phyloP scores from a whole-genome alignment of 1,139 yeast genomes.

The Saccharomyces hybrid region DNA sequence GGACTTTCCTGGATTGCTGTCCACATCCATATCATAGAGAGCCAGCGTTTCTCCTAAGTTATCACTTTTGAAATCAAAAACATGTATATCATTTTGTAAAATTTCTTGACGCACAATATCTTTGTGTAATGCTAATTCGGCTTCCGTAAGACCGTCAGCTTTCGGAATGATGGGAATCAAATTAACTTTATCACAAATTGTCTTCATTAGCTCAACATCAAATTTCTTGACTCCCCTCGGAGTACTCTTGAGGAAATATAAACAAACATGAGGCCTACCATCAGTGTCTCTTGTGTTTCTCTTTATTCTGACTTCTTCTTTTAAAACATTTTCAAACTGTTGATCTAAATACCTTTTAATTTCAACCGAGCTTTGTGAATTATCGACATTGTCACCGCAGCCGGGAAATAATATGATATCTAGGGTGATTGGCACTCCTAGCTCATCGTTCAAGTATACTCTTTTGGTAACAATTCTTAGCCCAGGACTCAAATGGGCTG shows the following conservation, averaged over 20 bases:
- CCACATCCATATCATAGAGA: conserved; percentile 22
- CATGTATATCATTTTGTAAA: conserved; percentile 37
- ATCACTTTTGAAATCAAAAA: conserved; percentile 43
- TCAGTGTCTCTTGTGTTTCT: conserved; percentile 50
- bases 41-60: conserved; percentile 29
- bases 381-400: conserved; percentile 38
- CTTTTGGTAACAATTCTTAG: conserved; percentile 22
- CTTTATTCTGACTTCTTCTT: conserved; percentile 54
- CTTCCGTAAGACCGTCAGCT: conserved; percentile 47
- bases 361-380: conserved; percentile 33
- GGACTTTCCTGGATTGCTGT: conserved; percentile 5
- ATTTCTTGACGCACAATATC: conserved; percentile 40
- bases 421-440: conserved; percentile 36
- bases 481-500: conserved; percentile 23
- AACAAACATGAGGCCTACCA: conserved; percentile 54
- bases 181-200: conserved; percentile 45
- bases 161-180: conserved; percentile 51
- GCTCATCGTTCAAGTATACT: conserved; percentile 34
- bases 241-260: conserved; percentile 54
- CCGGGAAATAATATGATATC: conserved; percentile 41
- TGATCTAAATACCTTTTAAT: conserved; percentile 46
- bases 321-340: conserved; percentile 48
- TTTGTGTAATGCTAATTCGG: conserved; percentile 42
- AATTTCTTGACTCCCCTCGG: conserved; percentile 45
- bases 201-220: conserved; percentile 43